Evolutionary conservation across 345 rosid species (phyloP), one percentile per base, ranked within the genome.

Genomic region (Mangifera indica): DNA sequence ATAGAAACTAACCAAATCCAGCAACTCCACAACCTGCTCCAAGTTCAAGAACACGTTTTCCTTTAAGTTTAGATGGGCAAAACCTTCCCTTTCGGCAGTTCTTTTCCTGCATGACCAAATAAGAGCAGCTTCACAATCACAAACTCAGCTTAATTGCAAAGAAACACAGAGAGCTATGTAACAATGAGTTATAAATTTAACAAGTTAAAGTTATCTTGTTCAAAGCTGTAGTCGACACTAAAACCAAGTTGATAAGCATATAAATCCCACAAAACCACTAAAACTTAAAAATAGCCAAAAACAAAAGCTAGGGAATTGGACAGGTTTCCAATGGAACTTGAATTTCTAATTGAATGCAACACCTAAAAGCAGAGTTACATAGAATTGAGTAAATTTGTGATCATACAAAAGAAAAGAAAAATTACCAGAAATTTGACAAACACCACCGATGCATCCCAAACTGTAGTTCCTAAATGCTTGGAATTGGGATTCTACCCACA

Each of bases 21-120:
- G 97, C 94, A 51, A 93, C 95, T 40, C 98, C 97, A 66, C 98
- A 93, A 68, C 98, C 98, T 0, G 97, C 97, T 77, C 98, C 98
- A 60, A 93, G 96, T 78, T 93, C 97, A 72, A 93, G 84, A 42
- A 71, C 96, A 68, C 93, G 94, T 77, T 88, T 91, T 77, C 98
- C 97, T 84, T 90, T 88, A 57, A 94, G 87, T 79, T 90, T 94
- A 56, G 92, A 84, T 9, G 88, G 87, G 79, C 82, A 86, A 79
- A 94, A 91, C 79, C 82, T 86, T 72, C 98, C 98, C 79, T 81
- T 91, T 81, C 95, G 86, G 74, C 94, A 84, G 81, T 94, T 91
- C 75, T 85, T 94, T 77, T 87, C 98, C 96, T 91, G 85, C 64
- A 72, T 67, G 55, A 49, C 20, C 56, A 75, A 69, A 64, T 13